Evolutionary conservation across 2,329 filamentous ascomycete genomes (phyloP).

Genomic region (Triangularia setosa): DNA sequence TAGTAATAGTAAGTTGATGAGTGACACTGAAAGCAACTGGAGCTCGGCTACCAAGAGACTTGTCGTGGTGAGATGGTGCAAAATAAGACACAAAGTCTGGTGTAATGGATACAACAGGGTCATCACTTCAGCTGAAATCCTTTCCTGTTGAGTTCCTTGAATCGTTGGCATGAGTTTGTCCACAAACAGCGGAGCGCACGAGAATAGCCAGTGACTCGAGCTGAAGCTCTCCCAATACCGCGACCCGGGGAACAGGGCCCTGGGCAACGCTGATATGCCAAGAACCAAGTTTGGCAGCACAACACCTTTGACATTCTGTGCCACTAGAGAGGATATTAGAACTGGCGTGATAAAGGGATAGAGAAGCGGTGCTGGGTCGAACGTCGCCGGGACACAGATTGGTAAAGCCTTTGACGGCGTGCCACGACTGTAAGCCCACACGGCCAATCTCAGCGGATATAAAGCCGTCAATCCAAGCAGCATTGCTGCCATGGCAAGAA

Average conservation of each 20-base stretch:
- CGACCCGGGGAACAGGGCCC: slow-evolving; percentile 64
- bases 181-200: slow-evolving; percentile 63
- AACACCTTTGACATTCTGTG: slow-evolving; percentile 54
- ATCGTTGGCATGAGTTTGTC: not conserved
- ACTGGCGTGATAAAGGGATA: slow-evolving; percentile 78
- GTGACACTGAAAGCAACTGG: slow-evolving; percentile 75
- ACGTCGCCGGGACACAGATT: slow-evolving; percentile 63
- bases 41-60: slow-evolving; percentile 84
- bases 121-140: slow-evolving; percentile 31
- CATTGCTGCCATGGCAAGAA: slow-evolving; percentile 35
- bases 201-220: slow-evolving; percentile 73
- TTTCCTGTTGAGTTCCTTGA: slow-evolving; percentile 17
- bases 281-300: slow-evolving; percentile 80
- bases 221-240: slow-evolving; percentile 56
- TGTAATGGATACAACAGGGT: slow-evolving; percentile 72
- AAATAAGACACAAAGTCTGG: slow-evolving; percentile 65
- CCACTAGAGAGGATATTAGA: slow-evolving; percentile 71
- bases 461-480: slow-evolving; percentile 41
- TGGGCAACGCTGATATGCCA: slow-evolving; percentile 71
- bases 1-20: slow-evolving; percentile 78
- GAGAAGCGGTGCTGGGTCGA: slow-evolving; percentile 86
- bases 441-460: slow-evolving; percentile 59
- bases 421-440: slow-evolving; percentile 43
- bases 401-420: slow-evolving; percentile 37
- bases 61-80: slow-evolving; percentile 81